A percentile compares a stretch with the other conserved stretches of the same genome.
phyloP scores from a whole-genome alignment of 371 early-diverging fungal genomes.

The Mortierella sp. region DNA sequence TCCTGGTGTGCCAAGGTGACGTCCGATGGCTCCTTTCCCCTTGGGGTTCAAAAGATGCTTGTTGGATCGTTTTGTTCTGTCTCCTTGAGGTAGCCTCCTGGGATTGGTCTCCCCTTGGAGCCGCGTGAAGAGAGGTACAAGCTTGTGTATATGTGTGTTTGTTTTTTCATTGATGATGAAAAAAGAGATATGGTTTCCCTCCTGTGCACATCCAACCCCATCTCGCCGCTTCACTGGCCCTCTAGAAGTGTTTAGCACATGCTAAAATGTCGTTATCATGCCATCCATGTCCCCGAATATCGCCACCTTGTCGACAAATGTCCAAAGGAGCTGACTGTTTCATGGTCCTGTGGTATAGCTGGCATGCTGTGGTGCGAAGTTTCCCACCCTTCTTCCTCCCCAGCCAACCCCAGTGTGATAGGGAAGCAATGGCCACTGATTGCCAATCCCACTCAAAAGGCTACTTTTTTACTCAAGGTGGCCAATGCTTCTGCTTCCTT shows the following conservation, averaged over 20 bases:
- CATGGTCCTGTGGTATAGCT: background rate
- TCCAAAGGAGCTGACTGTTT: background rate
- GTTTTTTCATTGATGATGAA: background rate
- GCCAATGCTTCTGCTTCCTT: background rate
- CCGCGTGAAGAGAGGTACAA: background rate
- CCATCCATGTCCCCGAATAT: background rate
- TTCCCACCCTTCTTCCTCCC: background rate
- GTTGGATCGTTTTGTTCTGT: background rate
- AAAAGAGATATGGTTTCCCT: background rate
- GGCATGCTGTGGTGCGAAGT: background rate
- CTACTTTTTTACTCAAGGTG: background rate
- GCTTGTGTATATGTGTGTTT: background rate
- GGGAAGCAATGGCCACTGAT: background rate
- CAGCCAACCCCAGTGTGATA: background rate
- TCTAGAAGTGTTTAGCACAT: constrained; percentile 21
- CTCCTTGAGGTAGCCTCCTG: background rate
- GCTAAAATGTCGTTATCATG: constrained; percentile 18
- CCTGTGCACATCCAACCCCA: background rate
- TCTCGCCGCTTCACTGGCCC: constrained; percentile 3
- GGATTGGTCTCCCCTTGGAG: background rate
- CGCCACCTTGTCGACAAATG: background rate
- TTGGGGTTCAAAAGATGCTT: background rate
- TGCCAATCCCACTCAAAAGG: background rate
- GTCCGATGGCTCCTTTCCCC: background rate
- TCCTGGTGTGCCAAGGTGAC: background rate